Percentiles rank a stretch among this genome's conserved stretches.
Evolutionary conservation across 2,329 filamentous ascomycete species (phyloP).

Genomic region (Paraphaeosphaeria minitans): DNA sequence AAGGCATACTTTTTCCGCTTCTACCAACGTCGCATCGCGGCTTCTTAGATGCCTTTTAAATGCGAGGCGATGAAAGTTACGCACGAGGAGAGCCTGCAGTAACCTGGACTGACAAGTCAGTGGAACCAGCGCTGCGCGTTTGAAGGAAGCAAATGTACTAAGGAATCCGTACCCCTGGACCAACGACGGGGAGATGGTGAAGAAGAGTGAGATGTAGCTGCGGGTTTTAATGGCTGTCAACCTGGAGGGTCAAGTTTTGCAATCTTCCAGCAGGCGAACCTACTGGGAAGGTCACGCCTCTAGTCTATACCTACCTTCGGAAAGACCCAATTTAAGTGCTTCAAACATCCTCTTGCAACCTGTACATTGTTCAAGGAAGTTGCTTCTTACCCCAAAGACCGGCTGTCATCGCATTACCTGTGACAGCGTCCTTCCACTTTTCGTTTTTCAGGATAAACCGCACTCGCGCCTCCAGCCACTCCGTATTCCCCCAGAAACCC

Average conservation of each 20-base stretch:
- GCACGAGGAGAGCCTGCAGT: constrained; percentile 25
- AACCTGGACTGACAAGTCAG: constrained; percentile 23
- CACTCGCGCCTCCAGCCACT: constrained; percentile 42
- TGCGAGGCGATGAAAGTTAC: constrained; percentile 21
- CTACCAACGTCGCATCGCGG: constrained; percentile 14
- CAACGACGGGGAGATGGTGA: constrained; percentile 13
- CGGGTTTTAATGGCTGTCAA: background rate
- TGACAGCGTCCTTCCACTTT: constrained; percentile 25
- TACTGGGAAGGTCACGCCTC: no score
- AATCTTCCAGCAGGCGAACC: no score
- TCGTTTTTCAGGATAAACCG: constrained; percentile 32
- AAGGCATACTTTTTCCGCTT: constrained; percentile 5
- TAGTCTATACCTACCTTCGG: no score
- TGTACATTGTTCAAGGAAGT: background rate
- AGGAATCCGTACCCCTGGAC: constrained; percentile 20
- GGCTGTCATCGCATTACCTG: constrained; percentile 16
- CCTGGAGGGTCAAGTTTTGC: no score
- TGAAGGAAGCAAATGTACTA: constrained; percentile 25
- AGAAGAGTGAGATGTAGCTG: background rate
- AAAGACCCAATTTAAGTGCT: no score
- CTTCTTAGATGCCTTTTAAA: constrained; percentile 15
- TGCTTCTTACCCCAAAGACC: background rate
- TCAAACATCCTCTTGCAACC: background rate
- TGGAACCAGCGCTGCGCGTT: constrained; percentile 35
- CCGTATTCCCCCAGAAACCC: constrained; percentile 46